A percentile compares a stretch with the other conserved stretches of the same genome.
Conservation (phyloP, 306 rosid species). For the Acacia acuminata region DNA sequence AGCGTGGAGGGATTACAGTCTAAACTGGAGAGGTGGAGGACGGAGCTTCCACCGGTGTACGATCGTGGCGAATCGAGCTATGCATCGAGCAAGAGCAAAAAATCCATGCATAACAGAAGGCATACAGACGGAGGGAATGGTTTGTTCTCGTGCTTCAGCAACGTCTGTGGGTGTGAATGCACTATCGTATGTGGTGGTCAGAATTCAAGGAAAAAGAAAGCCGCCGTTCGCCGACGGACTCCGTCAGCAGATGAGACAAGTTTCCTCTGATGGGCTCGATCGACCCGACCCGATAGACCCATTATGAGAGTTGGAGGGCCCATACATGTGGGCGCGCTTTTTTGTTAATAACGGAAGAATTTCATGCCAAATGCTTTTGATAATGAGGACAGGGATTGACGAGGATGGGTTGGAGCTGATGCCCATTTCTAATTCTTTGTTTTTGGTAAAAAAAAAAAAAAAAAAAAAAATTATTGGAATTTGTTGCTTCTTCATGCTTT, state of each 20-base stretch:
- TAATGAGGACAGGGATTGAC: not conserved
- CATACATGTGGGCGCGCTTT: not conserved
- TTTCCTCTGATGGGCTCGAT: conserved; percentile 30
- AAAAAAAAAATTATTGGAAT: not conserved
- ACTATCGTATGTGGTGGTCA: conserved; percentile 77
- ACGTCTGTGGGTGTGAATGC: conserved; percentile 83
- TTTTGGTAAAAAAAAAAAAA: not conserved
- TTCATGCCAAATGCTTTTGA: not conserved
- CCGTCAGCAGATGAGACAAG: conserved; percentile 45
- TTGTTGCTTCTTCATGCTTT: not conserved
- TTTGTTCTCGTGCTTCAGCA: conserved; percentile 89
- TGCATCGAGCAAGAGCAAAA: conserved; percentile 34
- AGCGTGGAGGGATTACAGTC: conserved; percentile 71
- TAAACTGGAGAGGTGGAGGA: conserved; percentile 80
- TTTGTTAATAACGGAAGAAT: not conserved
- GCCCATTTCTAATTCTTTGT: not conserved
- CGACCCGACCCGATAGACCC: not conserved
- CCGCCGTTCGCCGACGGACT: conserved; percentile 32
- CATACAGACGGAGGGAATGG: conserved; percentile 57
- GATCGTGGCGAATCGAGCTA: conserved; percentile 57
- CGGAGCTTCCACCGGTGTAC: conserved; percentile 66
- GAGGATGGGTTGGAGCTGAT: not conserved
- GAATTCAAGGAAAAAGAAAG: conserved; percentile 27
- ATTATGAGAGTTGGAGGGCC: not conserved
- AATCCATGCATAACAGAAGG: conserved; percentile 40